Base-by-base conservation (phyloP, 345 rosid genomes). In the Aquilaria sinensis region DNA sequence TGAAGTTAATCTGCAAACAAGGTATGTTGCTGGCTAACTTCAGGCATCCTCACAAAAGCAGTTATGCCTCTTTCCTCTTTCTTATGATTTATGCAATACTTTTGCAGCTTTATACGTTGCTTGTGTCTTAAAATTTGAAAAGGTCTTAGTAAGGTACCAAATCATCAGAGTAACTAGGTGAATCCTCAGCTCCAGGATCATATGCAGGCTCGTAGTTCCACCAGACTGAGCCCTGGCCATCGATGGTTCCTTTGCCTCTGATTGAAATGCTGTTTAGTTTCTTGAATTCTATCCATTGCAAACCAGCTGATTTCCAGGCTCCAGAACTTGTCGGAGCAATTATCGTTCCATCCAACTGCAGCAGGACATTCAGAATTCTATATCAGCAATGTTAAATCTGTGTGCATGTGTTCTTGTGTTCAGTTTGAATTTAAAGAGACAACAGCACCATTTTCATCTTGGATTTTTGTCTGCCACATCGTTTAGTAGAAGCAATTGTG, bases 201-300 rank as follows among this genome's bases (percentile, higher is more conserved):
- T 70, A 69, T 33, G 71, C 31, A 31, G 86, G 78, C 12, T 56
- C 70, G 68, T 76, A 68, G 12, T 81, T 72, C 98, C 96, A 89
- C 96, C 96, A 87, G 51, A 80, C 88, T 0, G 91, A 82, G 65
- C 98, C 96, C 73, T 69, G 82, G 31, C 98, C 98, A 53, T 92
- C 98, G n/a, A 92, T 79, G 16, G 64, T 69, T 46, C 98, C 98
- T 72, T 82, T 78, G 30, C 98, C 96, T 66, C 15, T 73, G 34
- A 92, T 56, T 54, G 85, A 80, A 69, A 92, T 78, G 56, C 84
- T 82, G 45, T 66, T 49, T 4, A 92, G 83, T 62, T 85, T 70
- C 51, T 74, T 79, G 77, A 92, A 89, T 51, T 86, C 87, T 10
- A 92, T 80, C 98, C 98, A 92, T 30, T 89, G 89, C 61, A 87